Evolutionary conservation across 495 filamentous ascomycete genomes (phyloP), one percentile per base, ranked within the genome.

Genomic region (Penicillium pancosmium): DNA sequence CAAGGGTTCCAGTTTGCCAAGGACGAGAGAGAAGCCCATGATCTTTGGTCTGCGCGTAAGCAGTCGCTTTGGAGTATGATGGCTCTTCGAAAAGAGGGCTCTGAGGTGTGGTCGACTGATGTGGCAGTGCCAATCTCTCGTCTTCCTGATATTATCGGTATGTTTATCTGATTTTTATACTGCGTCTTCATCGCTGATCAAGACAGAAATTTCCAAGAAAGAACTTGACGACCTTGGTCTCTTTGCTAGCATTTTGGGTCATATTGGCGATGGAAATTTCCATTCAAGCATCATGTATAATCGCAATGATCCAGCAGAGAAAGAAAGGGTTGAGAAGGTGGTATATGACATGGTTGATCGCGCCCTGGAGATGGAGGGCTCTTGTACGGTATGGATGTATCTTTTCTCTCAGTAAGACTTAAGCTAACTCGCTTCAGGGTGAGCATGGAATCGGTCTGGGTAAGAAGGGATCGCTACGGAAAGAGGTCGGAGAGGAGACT

Each of bases 231-330:
- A 90, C 8, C 77, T 93, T 9, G 91, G 91, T 3, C 73, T 96
- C 10, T 93, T 96, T 66, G 91, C 91, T 18, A 90, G 86, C 69
- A 91, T 93, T 23, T 79, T 97, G 0, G 91, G 89, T 12, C 91
- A 95, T 61, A 86, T 95, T 56, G 91, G 91, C 5, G 90, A 96
- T 70, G 92, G 92, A 8, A 97, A 97, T 71, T 96, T 96, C 72
- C 92, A 97, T 68, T 86, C 91, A 64, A 89, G 86, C 69, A 92
- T 97, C 65, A 85, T 97, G 70, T 97, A 94, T 66, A 85, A 93
- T 65, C 77, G 81, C 31, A 78, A 75, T 16, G 79, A 91, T 56
- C 82, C 83, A 11, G 84, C 73, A 4, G 90, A 97, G 73, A 76
- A 79, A 34, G 84, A 80, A 13, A 86, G 86, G 44, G 90, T 96